Evolutionary conservation across 2,329 filamentous ascomycete species (phyloP), one percentile per base, ranked within the genome.

Genomic region (Colletotrichum paranaense): DNA sequence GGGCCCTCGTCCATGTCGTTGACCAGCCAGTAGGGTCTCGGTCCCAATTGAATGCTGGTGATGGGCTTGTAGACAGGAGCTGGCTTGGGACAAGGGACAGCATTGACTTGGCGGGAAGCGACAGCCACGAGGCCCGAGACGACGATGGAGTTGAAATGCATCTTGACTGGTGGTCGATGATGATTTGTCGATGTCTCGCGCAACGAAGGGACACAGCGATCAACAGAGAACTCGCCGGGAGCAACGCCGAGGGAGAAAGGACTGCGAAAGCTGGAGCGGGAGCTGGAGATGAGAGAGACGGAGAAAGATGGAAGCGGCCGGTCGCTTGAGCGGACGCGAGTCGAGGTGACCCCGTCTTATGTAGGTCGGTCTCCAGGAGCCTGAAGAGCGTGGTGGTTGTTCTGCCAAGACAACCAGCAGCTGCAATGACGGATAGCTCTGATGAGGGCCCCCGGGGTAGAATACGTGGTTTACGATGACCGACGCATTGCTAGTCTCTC

Each of bases 11-110:
- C 88, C 89, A 93, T 91, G 77, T 90, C 85, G 77, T 91, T 85
- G 75, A 93, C 82, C 7, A 93, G 86, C 80, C 88, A 93, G 81
- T 90, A 91, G 0, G 91, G 92, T 11, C 91, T 87, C 2, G 90
- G 89, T 7, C 91, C 91, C 4, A 92, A 83, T 64, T 92, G 88
- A 72, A 92, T 86, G 74, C 84, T 84, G 74, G 80, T 84, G 76
- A 88, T 81, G 49, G 83, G 81, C 74, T 80, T 78, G 74, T 78
- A 76, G 26, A 73, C 62, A 62, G 66, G 66, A 19, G 28, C 22
- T 16, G 68, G 64, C 67, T 67, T 74, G 46, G 60, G 64, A 69
- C 30, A 67, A 11, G 74, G 66, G 22, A 62, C 56, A 46, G 74
- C 74, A 32, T 35, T 65, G 32, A 55, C 73, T 24, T 73, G 74